Base-by-base conservation (phyloP, 805 yeast genomes). In the Myxozyma mucilagina region DNA sequence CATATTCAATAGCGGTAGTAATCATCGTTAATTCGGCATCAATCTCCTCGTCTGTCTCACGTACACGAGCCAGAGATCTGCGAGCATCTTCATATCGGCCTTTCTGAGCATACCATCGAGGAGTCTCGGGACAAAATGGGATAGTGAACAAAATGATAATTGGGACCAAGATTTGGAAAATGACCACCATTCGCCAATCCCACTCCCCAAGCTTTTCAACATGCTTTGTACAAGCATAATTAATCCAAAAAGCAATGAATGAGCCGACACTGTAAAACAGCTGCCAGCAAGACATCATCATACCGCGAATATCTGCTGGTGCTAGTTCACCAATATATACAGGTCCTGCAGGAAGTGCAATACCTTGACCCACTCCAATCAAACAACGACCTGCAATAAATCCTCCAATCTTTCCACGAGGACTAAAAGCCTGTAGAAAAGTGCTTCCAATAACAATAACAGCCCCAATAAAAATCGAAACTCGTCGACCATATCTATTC, bases 381-480 rank as follows among this genome's bases (percentile, higher is more conserved):
- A 82, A 67, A 48, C 79, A 79, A 64, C 86, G 75, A 11, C 86
- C 86, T 1, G 82, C 81, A 61, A 81, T 79, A 57, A 66, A 75
- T 20, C 87, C 68, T 0, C 80, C 68, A 14, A 81, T 75, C 9
- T 76, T 75, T 2, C 77, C 73, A 0, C 89, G 76, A 0, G 82
- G 78, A 52, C 60, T 60, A 35, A 65, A 65, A 1, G 87, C 79
- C 72, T 90, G 97, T 43, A 90, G 73, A 4, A 86, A 73, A 57
- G 87, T 88, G 1, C 96, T 96, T 8, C 85, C 71, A 65, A 81
- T 83, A 71, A 90, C 89, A 4, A 89, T 75, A 7, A 85, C 58
- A 11, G 85, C 80, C 0, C 88, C 78, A 13, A 82, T 29, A 14
- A 32, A 18, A 31, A 59, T 43, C 10, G 69, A 66, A 11, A 59